Conservation (phyloP, 2,329 filamentous ascomycete genomes). For the Fusarium albosuccineum region DNA sequence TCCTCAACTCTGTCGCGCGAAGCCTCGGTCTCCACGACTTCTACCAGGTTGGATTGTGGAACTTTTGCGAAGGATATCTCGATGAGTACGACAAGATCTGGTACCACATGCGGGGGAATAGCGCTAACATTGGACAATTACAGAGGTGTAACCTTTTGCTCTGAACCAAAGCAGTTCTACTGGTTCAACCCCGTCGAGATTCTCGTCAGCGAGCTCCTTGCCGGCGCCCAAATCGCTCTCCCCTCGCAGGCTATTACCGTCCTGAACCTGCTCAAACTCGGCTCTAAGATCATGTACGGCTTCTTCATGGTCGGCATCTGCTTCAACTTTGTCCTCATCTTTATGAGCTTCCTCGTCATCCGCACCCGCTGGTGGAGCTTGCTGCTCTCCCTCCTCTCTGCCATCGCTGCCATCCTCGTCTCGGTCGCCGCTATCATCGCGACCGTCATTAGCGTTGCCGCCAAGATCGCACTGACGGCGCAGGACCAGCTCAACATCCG, state of each 20-base stretch:
- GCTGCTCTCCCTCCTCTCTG: conserved; percentile 76
- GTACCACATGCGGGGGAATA: not conserved
- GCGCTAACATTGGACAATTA: conserved; percentile 53
- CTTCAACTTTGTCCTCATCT: conserved; percentile 79
- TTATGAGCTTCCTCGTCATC: conserved; percentile 70
- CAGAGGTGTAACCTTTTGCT: conserved; percentile 82
- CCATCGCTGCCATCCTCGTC: conserved; percentile 75
- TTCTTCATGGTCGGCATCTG: conserved; percentile 82
- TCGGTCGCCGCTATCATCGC: conserved; percentile 79
- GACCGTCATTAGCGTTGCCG: conserved; percentile 86
- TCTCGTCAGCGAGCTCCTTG: conserved; percentile 81
- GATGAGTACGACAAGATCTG: conserved; percentile 61
- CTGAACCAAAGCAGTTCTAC: conserved; percentile 76
- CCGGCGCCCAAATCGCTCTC: conserved; percentile 85
- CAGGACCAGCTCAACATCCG: conserved; percentile 82
- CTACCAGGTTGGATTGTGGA: conserved; percentile 93
- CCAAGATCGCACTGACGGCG: conserved; percentile 79
- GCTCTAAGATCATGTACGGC: conserved; percentile 88
- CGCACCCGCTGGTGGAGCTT: conserved; percentile 73
- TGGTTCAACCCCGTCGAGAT: conserved; percentile 94
- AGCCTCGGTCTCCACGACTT: conserved; percentile 92
- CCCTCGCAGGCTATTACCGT: conserved; percentile 80
- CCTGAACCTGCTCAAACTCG: conserved; percentile 78
- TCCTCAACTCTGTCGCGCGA: conserved; percentile 90
- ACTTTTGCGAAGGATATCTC: conserved; percentile 88